Evolutionary conservation across 148 eudicot species (phyloP), one percentile per base, ranked within the genome.

Genomic region (Spergularia marina): DNA sequence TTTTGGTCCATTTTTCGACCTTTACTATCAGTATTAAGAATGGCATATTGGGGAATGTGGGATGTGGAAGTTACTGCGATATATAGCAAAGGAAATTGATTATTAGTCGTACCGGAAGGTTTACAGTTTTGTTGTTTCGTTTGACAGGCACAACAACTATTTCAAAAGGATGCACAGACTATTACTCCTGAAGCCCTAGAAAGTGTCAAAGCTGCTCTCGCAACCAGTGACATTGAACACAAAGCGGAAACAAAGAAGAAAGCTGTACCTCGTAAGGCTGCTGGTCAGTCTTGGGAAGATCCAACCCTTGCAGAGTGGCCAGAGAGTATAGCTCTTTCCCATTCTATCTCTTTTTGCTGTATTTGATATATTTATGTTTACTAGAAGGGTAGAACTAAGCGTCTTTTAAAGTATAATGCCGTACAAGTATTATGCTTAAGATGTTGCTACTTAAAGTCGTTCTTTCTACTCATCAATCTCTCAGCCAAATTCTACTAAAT

Each of bases 231-330:
- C 70, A 84, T 87, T 17, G 96, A 94, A 86, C 92, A 94, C 81
- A 94, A 92, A 76, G 97, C 89, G n/a, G 97, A 92, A 76, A 80
- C 88, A 0, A 92, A 90, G 79, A 94, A 90, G 93, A 94, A 90
- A 82, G 92, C 97, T 14, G 74, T 94, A 49, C 97, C 98, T 75
- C 90, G 97, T 36, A 92, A 89, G 81, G 98, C 96, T 67, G 97
- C 98, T 64, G 98, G 98, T 68, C 97, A 91, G 79, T 61, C 80
- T 54, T 94, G 98, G 98, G 97, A 94, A 86, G 98, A 94, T 78
- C 94, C 98, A 14, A 92, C 96, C 25, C 96, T 94, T 66, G 92
- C 97, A 13, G 97, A 94, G 44, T 94, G 98, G 98, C 98, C 98
- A 14, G 98, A 94, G 81, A 94, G 98, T 94, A 90, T 40, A 87